Evolutionary conservation across 139 green algal genomes (phyloP), one percentile per base, ranked within the genome.

Genomic region (Chlamydomonas applanata): DNA sequence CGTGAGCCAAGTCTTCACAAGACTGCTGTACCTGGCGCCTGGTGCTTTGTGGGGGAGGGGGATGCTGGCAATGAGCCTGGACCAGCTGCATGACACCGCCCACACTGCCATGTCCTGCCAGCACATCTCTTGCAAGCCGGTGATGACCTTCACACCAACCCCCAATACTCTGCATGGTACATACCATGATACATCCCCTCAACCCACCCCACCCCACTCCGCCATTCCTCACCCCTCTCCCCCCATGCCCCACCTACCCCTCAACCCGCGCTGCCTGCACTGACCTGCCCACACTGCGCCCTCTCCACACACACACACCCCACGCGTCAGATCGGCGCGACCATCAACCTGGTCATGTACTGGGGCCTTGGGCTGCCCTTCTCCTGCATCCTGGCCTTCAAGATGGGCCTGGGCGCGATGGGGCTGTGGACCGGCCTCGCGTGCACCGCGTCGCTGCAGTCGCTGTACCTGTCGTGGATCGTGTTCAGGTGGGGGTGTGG

Each of bases 341-440:
- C 64, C 11, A 82, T 91, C 60, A 91, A 90, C 75, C 68, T 91
- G 29, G 66, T 79, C 44, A 85, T 81, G 54, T 91, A 90, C 74
- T 93, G 85, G 84, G 80, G 74, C 25, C 32, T 89, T 1, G 88
- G 86, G 2, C 61, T 93, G 66, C 86, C 86, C 0, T 77, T 91
- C 33, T 74, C 84, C n/a, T 87, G 82, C 40, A 11, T 88, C 22
- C 67, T 90, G 22, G 88, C 80, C 0, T 90, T 93, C 75, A 74
- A 82, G 30, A 78, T 77, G 30, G 75, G 75, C 20, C 62, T 89
- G 72, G 88, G 84, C 1, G 84, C 84, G 27, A 67, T 87, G 78
- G 88, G 88, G 0, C 71, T 93, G 60, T 93, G 88, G 88, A 86
- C 73, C 3, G 88, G 86, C 0, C 78, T 93, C 57, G 83, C 83